These are phyloP conservation scores for Penicillium cosmopolitanum DNA, from an alignment of 495 filamentous ascomycete species.

Conservation along the genomic window DNA sequence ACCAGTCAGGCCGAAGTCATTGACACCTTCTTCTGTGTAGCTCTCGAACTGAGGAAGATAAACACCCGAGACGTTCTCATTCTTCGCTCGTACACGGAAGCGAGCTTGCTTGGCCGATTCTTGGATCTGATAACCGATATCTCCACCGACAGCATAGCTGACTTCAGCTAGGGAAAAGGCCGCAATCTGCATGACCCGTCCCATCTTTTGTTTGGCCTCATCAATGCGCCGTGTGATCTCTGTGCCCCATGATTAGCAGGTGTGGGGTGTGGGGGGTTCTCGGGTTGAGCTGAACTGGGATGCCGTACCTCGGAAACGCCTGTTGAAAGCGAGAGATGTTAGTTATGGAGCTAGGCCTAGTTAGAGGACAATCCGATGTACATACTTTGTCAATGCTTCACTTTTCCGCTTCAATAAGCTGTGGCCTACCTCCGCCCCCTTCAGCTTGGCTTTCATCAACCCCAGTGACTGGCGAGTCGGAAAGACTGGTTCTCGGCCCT, in stretches of 20 bases:
- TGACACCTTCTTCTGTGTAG: constrained; percentile 77
- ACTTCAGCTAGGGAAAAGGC: constrained; percentile 98
- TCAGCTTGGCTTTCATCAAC: constrained; percentile 98
- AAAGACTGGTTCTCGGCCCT: constrained; percentile 85
- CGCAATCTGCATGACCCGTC: constrained; percentile 97
- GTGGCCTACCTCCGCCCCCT: constrained; percentile 91
- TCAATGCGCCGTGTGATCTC: constrained; percentile 98
- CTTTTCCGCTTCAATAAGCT: constrained; percentile 88
- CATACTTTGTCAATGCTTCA: constrained; percentile 87
- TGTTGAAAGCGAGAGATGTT: constrained; percentile 35
- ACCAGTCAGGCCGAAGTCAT: constrained; percentile 95
- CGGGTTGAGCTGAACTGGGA: constrained; percentile 9
- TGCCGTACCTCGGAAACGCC: constrained; percentile 80
- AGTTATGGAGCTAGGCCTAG: constrained; percentile 9
- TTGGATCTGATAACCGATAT: constrained; percentile 95
- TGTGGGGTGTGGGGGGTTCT: constrained; percentile 29
- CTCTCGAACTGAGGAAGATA: constrained; percentile 92
- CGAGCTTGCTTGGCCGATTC: constrained; percentile 91
- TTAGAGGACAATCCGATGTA: constrained; percentile 9
- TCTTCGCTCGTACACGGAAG: constrained; percentile 89
- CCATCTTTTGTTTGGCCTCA: constrained; percentile 99
- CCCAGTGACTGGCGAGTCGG: constrained; percentile 95
- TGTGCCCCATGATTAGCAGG: constrained; percentile 39
- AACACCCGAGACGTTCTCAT: constrained; percentile 98
- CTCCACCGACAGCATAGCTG: constrained; percentile 93